Base-by-base conservation (phyloP, 2,329 filamentous ascomycete genomes). In the Elsinoe necatrix region DNA sequence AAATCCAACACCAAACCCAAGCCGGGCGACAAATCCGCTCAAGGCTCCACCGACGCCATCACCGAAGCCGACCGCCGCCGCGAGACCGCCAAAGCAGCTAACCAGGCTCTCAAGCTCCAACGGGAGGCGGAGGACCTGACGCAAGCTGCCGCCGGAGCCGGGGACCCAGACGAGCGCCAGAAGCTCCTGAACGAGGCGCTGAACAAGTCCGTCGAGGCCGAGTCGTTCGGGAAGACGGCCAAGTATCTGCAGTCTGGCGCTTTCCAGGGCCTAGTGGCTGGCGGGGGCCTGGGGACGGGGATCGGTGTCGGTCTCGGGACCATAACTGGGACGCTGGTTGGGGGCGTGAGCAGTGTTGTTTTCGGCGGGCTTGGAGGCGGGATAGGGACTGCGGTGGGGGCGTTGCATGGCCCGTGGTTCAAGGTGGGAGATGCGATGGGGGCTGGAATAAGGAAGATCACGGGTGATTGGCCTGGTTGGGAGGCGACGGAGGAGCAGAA, bases 141-240 rank as follows among this genome's bases (percentile, higher is more conserved):
- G 42, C 69, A 72, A 63, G 70, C 70, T 42, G 70, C 70, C 21
- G 67, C 69, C 52, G 70, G 63, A n/a, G 69, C 69, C 2, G 69
- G 66, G 21, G 69, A 72, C 55, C 65, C 70, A 8, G 60, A 71
- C 47, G 70, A 67, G 47, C 66, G 70, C 54, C 67, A 72, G 62
- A 65, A 70, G 55, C 68, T 70, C 14, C 65, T 72, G 7, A 69
- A 68, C 1, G 68, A 71, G 61, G 70, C 70, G 18, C 65, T 72
- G 60, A 69, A 72, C 59, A 71, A 70, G 55, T 68, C 71, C 45
- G 71, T 72, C 41, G 69, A 72, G 61, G 70, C 70, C 1, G 70
- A 72, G 51, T 71, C 68, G 0, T 72, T 72, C 52, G 70, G 70
- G 29, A 72, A 72, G 56, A 68, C 70, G 20, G 70, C 70, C 14